A percentile compares a stretch with the other conserved stretches of the same genome.
Conservation (phyloP, 495 filamentous ascomycete genomes). For the Penicillium desertorum region DNA sequence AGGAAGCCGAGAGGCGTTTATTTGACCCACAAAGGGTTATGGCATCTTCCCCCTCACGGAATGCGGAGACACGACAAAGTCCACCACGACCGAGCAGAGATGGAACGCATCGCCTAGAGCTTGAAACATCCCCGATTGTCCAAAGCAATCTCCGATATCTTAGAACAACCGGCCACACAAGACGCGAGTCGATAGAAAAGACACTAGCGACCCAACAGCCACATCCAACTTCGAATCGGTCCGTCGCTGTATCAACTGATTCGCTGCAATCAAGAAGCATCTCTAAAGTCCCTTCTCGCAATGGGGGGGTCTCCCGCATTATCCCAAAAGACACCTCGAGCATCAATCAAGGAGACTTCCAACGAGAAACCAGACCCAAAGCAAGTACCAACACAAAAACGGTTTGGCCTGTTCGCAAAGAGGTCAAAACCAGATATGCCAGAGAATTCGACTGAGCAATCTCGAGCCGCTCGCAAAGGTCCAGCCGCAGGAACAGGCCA, state of each 20-base stretch:
- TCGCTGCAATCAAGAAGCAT: slow-evolving; percentile 38
- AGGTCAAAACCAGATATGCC: slow-evolving; percentile 67
- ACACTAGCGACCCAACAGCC: slow-evolving; percentile 12
- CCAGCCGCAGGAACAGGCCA: slow-evolving; percentile 92
- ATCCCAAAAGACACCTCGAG: slow-evolving; percentile 33
- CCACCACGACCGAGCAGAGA: slow-evolving; percentile 73
- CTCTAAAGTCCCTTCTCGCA: slow-evolving; percentile 42
- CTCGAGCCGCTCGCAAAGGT: slow-evolving; percentile 68
- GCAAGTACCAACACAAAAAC: slow-evolving; percentile 40
- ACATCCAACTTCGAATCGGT: slow-evolving; percentile 22
- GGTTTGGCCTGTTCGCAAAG: slow-evolving; percentile 77
- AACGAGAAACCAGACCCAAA: slow-evolving; percentile 26
- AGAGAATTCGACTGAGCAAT: slow-evolving; percentile 47
- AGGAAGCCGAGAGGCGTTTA: slow-evolving; percentile 29
- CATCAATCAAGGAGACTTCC: slow-evolving; percentile 28
- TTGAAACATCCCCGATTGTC: slow-evolving; percentile 65
- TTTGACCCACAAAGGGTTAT: slow-evolving; percentile 14
- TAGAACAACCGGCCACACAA: slow-evolving; percentile 42
- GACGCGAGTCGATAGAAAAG: slow-evolving; percentile 44
- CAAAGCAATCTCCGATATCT: slow-evolving; percentile 68
- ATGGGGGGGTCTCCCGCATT: slow-evolving; percentile 36
- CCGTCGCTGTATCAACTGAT: slow-evolving; percentile 39
- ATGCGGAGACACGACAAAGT: slow-evolving; percentile 15
- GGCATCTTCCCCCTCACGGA: slow-evolving; percentile 3
- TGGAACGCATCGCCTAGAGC: slow-evolving; percentile 66